phyloP scores from a whole-genome alignment of 331 rosid species.

The Saraca asoca region DNA sequence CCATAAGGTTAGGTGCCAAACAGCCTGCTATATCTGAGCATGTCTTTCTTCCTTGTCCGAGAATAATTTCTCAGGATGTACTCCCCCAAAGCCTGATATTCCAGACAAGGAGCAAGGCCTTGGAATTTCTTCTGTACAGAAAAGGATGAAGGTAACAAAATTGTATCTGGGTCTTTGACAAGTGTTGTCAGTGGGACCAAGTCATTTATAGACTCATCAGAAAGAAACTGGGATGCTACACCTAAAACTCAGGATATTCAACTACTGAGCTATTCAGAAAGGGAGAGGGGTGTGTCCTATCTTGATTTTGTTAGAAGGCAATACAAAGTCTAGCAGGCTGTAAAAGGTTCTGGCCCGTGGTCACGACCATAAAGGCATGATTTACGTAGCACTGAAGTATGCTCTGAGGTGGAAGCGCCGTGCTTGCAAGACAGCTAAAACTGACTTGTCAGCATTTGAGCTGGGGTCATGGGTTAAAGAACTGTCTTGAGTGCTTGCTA shows the following conservation, averaged over 20 bases:
- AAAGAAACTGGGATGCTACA: slow-evolving; percentile 89
- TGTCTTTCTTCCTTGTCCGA: slow-evolving; percentile 91
- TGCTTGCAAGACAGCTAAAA: slow-evolving; percentile 62
- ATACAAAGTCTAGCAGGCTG: slow-evolving; percentile 85
- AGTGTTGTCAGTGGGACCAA: slow-evolving; percentile 64
- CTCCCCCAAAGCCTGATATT: slow-evolving; percentile 93
- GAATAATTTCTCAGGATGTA: slow-evolving; percentile 96
- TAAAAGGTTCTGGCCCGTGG: slow-evolving; percentile 72
- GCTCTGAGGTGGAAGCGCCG: slow-evolving; percentile 88
- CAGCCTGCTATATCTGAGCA: slow-evolving; percentile 99
- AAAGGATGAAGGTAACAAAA: slow-evolving; percentile 66
- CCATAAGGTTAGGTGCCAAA: slow-evolving; percentile 95
- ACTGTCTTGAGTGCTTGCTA: slow-evolving; percentile 98
- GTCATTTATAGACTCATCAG: slow-evolving; percentile 60
- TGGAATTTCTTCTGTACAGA: slow-evolving; percentile 66
- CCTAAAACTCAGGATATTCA: slow-evolving; percentile 82
- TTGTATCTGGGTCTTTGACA: slow-evolving; percentile 59
- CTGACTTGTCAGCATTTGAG: slow-evolving; percentile 83
- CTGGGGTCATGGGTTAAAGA: slow-evolving; percentile 99
- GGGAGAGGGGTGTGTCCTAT: slow-evolving; percentile 99
- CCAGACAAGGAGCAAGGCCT: slow-evolving; percentile 71
- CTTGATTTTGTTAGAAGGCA: slow-evolving; percentile 99
- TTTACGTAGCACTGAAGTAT: slow-evolving; percentile 81
- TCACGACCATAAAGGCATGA: slow-evolving; percentile 81
- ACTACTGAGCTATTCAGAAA: slow-evolving; percentile 85